These are phyloP conservation scores for Lentinula sp. DNA, from an alignment of 768 basidiomycete species.

Conservation along the genomic window DNA sequence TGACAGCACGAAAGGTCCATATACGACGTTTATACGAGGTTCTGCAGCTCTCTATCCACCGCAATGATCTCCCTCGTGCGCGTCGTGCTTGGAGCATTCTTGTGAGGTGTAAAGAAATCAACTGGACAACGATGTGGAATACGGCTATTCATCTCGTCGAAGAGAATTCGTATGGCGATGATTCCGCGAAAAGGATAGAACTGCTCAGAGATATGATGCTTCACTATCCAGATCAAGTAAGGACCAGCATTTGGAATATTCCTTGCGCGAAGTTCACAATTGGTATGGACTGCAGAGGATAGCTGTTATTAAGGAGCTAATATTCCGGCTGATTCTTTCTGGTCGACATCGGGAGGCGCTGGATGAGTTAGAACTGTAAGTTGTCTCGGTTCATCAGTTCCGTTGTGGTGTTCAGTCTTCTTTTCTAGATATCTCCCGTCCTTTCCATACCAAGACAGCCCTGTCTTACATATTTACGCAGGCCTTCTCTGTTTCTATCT, in stretches of 20 bases:
- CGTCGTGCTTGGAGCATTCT: slow-evolving; percentile 70
- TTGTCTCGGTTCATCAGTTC: slow-evolving; percentile 4
- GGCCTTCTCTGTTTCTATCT: slow-evolving; percentile 66
- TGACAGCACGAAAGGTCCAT: slow-evolving; percentile 61
- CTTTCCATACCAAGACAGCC: slow-evolving; percentile 81
- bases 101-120: slow-evolving; percentile 68
- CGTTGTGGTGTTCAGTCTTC: background rate
- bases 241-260: slow-evolving; percentile 11
- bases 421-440: slow-evolving; percentile 71
- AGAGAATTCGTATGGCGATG: slow-evolving; percentile 19
- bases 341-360: slow-evolving; percentile 63
- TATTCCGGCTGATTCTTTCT: slow-evolving; percentile 57
- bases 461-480: slow-evolving; percentile 76
- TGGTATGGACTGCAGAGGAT: slow-evolving; percentile 47
- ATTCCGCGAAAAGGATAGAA: slow-evolving; percentile 35
- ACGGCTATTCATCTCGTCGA: slow-evolving; percentile 55
- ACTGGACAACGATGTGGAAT: slow-evolving; percentile 71
- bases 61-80: slow-evolving; percentile 58
- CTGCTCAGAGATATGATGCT: slow-evolving; percentile 70
- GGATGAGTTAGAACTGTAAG: slow-evolving; percentile 82
- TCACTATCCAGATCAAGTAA: slow-evolving; percentile 60
- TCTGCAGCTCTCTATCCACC: slow-evolving; percentile 64
- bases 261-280: background rate
- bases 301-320: slow-evolving; percentile 66
- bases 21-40: slow-evolving; percentile 72